Conservation (phyloP, 2,329 filamentous ascomycete genomes). For the Sarocladium strictum region DNA sequence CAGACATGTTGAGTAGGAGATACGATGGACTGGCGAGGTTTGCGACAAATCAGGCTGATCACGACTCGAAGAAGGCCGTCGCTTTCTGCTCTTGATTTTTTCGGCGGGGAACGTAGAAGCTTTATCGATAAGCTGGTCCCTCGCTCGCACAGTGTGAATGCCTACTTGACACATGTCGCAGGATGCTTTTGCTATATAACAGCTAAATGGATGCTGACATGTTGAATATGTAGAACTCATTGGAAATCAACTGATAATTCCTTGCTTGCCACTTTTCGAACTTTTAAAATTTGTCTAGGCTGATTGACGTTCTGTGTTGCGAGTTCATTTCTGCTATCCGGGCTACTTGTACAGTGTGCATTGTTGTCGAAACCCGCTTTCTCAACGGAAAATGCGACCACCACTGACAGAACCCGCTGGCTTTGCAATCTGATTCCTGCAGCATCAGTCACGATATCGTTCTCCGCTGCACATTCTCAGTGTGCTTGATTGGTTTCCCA, state of each 20-base stretch:
- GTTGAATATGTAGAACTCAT: too few species aligned
- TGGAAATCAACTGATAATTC: not conserved
- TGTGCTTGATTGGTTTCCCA: not conserved
- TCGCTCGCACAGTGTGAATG: slow-evolving; percentile 14
- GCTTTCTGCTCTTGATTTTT: slow-evolving; percentile 18
- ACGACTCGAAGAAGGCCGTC: not conserved
- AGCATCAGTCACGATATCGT: not conserved
- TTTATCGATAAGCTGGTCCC: slow-evolving; percentile 27
- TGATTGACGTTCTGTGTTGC: too few species aligned
- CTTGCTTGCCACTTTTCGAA: too few species aligned
- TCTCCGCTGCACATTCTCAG: not conserved
- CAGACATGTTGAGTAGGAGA: slow-evolving; percentile 29
- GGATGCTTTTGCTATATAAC: too few species aligned
- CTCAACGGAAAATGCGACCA: not conserved
- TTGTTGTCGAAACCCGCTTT: not conserved
- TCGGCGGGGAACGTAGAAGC: slow-evolving; percentile 18
- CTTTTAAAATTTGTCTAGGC: too few species aligned
- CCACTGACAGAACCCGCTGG: not conserved
- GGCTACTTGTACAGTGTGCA: not conserved
- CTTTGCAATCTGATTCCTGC: not conserved
- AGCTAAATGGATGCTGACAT: too few species aligned
- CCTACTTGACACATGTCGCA: too few species aligned
- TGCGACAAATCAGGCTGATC: slow-evolving; percentile 10
- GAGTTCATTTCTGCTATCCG: too few species aligned
- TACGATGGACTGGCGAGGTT: slow-evolving; percentile 7